These are phyloP conservation scores for Dendrostoma leiphaemia DNA, from an alignment of 2,329 filamentous ascomycete genomes.

Conservation along the genomic window DNA sequence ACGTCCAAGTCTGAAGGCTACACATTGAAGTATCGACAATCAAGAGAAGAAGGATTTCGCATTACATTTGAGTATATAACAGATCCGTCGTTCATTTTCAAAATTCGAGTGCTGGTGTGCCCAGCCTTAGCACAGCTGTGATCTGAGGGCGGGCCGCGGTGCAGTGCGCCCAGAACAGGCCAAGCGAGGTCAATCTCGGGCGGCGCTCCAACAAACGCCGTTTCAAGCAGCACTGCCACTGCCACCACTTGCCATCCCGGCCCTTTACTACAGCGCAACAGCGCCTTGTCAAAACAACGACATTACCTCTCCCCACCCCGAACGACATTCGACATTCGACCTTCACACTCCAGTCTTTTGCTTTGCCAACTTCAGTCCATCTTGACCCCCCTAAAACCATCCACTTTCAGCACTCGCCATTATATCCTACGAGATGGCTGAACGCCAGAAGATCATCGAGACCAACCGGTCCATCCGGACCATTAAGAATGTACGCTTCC, in stretches of 20 bases:
- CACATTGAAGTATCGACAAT: too few species aligned
- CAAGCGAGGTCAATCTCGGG: too few species aligned
- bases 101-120: too few species aligned
- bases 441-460: conserved; percentile 61
- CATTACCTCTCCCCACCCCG: neutral
- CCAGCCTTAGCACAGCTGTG: neutral
- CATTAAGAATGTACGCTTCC: conserved; percentile 73
- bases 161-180: too few species aligned
- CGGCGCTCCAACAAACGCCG: neutral
- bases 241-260: neutral
- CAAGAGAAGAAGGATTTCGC: too few species aligned
- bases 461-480: conserved; percentile 82
- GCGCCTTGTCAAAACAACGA: too few species aligned
- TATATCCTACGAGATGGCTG: conserved; percentile 24
- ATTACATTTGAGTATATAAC: too few species aligned
- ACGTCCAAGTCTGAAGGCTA: too few species aligned
- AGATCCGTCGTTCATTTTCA: too few species aligned
- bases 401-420: too few species aligned
- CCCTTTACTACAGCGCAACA: too few species aligned
- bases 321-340: neutral
- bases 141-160: neutral
- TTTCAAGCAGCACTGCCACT: neutral
- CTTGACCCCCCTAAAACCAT: neutral
- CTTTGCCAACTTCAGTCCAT: neutral
- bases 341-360: too few species aligned